Base-by-base conservation (phyloP, 2,329 filamentous ascomycete species). In the Fusarium brevicatenulatum region DNA sequence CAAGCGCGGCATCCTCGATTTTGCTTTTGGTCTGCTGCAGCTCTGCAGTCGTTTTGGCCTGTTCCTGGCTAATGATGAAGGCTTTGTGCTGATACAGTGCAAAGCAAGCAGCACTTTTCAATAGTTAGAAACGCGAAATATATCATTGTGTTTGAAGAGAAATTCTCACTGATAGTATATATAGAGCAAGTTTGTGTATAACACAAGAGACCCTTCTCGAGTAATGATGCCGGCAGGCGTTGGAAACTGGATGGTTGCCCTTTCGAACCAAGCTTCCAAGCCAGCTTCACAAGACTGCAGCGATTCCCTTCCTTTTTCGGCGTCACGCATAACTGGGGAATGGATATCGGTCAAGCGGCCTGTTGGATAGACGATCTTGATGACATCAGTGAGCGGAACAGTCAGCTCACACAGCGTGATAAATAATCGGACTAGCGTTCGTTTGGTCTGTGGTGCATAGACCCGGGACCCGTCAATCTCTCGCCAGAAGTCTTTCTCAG, bases 341-440 rank as follows among this genome's bases (percentile, higher is more conserved):
- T 47, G 11, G 2, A 28, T 23, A 15, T 46, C 49, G 5, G 28
- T 66, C 9, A 63, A 52, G 6, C 52, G 47, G 8, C 62, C 47
- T 18, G 66, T 53, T 10, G 61, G 30, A 52, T 71, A 71, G 21
- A 70, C 66, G 4, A 58, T 63, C 15, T 42, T 70, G 37, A 71
- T 70, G 23, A 70, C 66, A 30, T 71, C 69, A 9, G 66, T 71
- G 21, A 71, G 57, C 10, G 66, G 36, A 4, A 71, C 54, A 30
- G 69, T 63, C 13, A 71, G 53, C 32, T 71, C 66, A 21, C 66
- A 71, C 2, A 71, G 43, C 9, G 58, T 66, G 39, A 71, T 69
- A 28, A 71, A 71, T 6, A 70, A 30, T 15, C 37, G 53, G 34
- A 70, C 19, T 16, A 71, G 44, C 8, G 57, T 58, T 32, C 28